Evolutionary conservation across 371 early-diverging fungal genomes (phyloP), one percentile per base, ranked within the genome.

Genomic region (Rhizopus arrhizus): DNA sequence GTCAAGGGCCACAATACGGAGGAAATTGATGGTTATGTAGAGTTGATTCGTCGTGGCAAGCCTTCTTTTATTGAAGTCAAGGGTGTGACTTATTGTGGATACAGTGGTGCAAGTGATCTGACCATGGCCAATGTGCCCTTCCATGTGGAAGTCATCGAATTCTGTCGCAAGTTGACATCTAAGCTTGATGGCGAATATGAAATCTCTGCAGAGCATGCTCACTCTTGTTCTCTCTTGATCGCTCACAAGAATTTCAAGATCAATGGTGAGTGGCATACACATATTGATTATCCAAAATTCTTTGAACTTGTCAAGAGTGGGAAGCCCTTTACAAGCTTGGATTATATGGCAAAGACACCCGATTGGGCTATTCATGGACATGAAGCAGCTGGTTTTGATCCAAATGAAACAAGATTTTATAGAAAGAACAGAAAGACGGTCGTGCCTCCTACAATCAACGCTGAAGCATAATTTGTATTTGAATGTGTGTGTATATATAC

Each of bases 31-130:
- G 83, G 87, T 56, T 92, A 92, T 74, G 87, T 81, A 4, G 85
- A 87, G 40, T 68, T 91, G n/a, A 81, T 92, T 36, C 78, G 79
- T 48, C 82, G 85, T 49, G 93, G 91, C 13, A 74, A 77, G 52
- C 93, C 93, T 11, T 89, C 88, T 36, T 91, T 92, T 65, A 88
- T 92, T 48, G 93, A 92, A 68, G 83, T 91, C 46, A 88, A 89
- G 72, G 88, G 89, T 31, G 87, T 87, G 12, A 89, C 89, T 2
- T 89, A 85, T 62, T 89, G 88, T 67, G 88, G 87, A 9, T 85
- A 82, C 46, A 85, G 87, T 56, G 87, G 85, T 12, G 83, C 85
- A 16, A 83, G 83, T 55, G 84, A 87, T 46, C 74, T 92, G 51
- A 91, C 93, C 10, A 85, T 87, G 85, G 84, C 80, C 43, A 85